A percentile compares a stretch with the other conserved stretches of the same genome.
Evolutionary conservation across 495 filamentous ascomycete species (phyloP).

Genomic region (Podospora fimiseda): DNA sequence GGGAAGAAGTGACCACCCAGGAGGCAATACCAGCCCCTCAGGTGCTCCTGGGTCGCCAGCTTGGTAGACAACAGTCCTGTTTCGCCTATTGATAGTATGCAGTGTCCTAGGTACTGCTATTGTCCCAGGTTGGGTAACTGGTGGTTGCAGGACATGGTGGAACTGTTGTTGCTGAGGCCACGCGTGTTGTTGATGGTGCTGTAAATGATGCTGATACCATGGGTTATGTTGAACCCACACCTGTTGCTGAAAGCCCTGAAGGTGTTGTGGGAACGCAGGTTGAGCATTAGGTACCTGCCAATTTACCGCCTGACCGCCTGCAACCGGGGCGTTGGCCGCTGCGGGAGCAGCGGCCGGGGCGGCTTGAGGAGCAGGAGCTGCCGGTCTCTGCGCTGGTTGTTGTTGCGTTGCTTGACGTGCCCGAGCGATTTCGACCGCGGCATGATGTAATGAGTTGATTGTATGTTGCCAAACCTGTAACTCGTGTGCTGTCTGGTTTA

Average conservation of each 20-base stretch:
- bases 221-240: not conserved
- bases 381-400: not conserved
- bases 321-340: not conserved
- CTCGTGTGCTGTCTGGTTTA: slow-evolving; percentile 52
- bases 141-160: not conserved
- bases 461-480: slow-evolving; percentile 31
- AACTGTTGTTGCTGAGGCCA: not conserved
- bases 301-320: not conserved
- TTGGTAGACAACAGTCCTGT: not conserved
- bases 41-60: not conserved
- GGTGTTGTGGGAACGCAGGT: not conserved
- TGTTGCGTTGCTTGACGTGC: slow-evolving; percentile 24
- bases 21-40: not conserved
- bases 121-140: not conserved
- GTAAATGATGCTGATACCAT: not conserved
- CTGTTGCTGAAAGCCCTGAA: not conserved
- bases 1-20: not conserved
- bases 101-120: not conserved
- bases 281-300: not conserved
- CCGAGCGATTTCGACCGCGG: slow-evolving; percentile 48
- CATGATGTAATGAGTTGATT: slow-evolving; percentile 44
- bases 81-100: not conserved
- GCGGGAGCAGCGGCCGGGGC: too few relatives aligned
- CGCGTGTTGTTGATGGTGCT: not conserved
- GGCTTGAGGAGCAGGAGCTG: not conserved